Evolutionary conservation across 2,329 filamentous ascomycete species (phyloP).

Genomic region (Botrytis cinerea): DNA sequence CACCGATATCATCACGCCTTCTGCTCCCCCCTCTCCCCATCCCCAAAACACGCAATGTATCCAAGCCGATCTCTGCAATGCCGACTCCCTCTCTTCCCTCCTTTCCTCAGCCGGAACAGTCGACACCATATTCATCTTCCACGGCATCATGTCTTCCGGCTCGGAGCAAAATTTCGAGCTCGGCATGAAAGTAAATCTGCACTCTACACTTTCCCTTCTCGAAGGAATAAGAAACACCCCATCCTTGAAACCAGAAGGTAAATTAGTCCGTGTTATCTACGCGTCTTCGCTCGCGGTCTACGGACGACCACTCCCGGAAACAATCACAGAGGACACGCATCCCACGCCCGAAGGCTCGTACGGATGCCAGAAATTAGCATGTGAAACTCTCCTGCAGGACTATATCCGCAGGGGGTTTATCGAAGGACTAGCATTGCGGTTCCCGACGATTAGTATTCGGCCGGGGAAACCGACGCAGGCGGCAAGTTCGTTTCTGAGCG

Average conservation of each 20-base stretch:
- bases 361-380: constrained; percentile 63
- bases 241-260: constrained; percentile 34
- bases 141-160: constrained; percentile 65
- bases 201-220: constrained; percentile 55
- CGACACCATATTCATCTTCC: constrained; percentile 57
- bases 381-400: constrained; percentile 60
- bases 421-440: constrained; percentile 57
- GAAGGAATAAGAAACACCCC: constrained; percentile 49
- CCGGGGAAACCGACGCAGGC: constrained; percentile 61
- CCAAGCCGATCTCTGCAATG: constrained; percentile 43
- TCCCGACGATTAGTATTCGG: constrained; percentile 63
- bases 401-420: constrained; percentile 58
- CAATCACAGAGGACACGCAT: constrained; percentile 49
- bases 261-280: constrained; percentile 56
- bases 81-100: constrained; percentile 39
- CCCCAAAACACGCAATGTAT: constrained; percentile 37
- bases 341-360: constrained; percentile 61
- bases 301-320: constrained; percentile 51
- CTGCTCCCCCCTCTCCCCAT: constrained; percentile 50
- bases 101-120: constrained; percentile 40
- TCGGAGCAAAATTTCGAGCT: constrained; percentile 59
- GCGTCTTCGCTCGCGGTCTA: constrained; percentile 63
- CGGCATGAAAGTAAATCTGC: constrained; percentile 58
- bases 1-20: constrained; percentile 57
- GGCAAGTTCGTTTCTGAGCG: constrained; percentile 61